phyloP scores from a whole-genome alignment of 495 filamentous ascomycete genomes.

The Venustampulla echinocandica region DNA sequence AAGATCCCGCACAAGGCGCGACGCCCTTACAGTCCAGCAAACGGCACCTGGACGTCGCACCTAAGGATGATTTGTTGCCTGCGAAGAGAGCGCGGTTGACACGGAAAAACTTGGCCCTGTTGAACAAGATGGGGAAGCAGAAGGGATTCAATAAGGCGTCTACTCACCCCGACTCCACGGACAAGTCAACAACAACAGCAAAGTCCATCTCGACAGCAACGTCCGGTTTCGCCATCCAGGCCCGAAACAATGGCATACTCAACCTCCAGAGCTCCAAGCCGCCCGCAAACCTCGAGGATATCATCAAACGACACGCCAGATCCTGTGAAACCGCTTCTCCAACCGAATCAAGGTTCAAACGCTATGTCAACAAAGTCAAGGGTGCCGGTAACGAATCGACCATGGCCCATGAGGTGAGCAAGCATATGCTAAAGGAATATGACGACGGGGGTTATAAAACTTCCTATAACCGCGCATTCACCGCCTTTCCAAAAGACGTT shows the following conservation, averaged over 20 bases:
- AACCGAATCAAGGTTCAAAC: conserved; percentile 16
- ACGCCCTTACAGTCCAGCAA: too few relatives aligned
- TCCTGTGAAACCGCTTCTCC: conserved; percentile 24
- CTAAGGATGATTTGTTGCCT: too few relatives aligned
- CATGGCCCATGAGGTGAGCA: conserved; percentile 12
- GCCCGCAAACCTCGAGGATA: conserved; percentile 22
- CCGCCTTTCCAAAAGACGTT: conserved; percentile 21
- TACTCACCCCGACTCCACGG: conserved; percentile 12
- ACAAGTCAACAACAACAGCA: conserved; percentile 8
- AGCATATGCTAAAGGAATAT: conserved; percentile 20
- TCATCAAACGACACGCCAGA: conserved; percentile 14
- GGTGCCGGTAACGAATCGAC: conserved; percentile 22
- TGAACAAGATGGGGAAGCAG: conserved; percentile 23
- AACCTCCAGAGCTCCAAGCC: conserved; percentile 17
- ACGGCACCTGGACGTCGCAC: too few relatives aligned
- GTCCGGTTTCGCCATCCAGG: conserved; percentile 22
- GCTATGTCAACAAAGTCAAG: conserved; percentile 15
- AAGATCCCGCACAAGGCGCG: too few relatives aligned
- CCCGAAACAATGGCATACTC: conserved; percentile 25
- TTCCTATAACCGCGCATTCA: conserved; percentile 12
- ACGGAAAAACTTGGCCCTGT: conserved; percentile 21
- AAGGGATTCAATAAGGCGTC: conserved; percentile 8
- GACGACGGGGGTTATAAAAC: conserved; percentile 9
- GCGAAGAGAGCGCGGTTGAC: conserved; percentile 22
- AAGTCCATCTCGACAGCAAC: conserved; percentile 24